These are phyloP conservation scores for Entomortierella chlamydospora DNA, from an alignment of 192 early-diverging fungal genomes.

Conservation along the genomic window DNA sequence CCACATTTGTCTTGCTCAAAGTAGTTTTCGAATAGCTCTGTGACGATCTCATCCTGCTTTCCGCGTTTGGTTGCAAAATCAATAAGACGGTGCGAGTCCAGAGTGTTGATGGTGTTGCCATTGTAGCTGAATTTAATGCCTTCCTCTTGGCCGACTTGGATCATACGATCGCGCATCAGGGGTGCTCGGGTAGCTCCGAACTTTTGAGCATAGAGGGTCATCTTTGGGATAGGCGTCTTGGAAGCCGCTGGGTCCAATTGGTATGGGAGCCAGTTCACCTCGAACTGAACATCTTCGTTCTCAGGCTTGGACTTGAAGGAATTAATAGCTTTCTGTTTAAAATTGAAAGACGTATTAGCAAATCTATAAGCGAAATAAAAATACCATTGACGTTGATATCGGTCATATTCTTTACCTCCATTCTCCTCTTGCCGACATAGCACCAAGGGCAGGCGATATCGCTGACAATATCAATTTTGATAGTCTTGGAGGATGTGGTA, in stretches of 20 bases:
- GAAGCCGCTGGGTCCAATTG: slow-evolving; percentile 75
- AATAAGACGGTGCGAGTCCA: slow-evolving; percentile 76
- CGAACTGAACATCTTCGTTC: slow-evolving; percentile 62
- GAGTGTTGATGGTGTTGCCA: slow-evolving; percentile 72
- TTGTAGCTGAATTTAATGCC: slow-evolving; percentile 76
- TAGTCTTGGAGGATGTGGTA: slow-evolving; percentile 24
- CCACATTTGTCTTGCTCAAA: slow-evolving; percentile 80
- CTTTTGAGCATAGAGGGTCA: slow-evolving; percentile 68
- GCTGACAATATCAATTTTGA: slow-evolving; percentile 71
- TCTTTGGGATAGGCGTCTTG: slow-evolving; percentile 62
- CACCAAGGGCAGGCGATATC: slow-evolving; percentile 86
- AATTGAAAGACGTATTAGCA: background rate
- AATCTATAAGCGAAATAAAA: background rate
- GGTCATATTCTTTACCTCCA: slow-evolving; percentile 60
- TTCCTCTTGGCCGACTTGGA: slow-evolving; percentile 65
- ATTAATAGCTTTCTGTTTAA: slow-evolving; percentile 29
- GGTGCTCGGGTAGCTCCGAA: slow-evolving; percentile 69
- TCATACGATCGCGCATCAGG: slow-evolving; percentile 66
- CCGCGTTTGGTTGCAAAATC: slow-evolving; percentile 63
- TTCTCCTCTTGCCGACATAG: slow-evolving; percentile 79
- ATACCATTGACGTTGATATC: background rate
- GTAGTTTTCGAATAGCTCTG: slow-evolving; percentile 73
- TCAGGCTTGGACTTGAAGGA: slow-evolving; percentile 57
- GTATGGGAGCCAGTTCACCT: slow-evolving; percentile 74
- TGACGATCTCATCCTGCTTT: slow-evolving; percentile 68